Base-by-base conservation (phyloP, 352 stramenopile species). In the Globisporangium emineosum region DNA sequence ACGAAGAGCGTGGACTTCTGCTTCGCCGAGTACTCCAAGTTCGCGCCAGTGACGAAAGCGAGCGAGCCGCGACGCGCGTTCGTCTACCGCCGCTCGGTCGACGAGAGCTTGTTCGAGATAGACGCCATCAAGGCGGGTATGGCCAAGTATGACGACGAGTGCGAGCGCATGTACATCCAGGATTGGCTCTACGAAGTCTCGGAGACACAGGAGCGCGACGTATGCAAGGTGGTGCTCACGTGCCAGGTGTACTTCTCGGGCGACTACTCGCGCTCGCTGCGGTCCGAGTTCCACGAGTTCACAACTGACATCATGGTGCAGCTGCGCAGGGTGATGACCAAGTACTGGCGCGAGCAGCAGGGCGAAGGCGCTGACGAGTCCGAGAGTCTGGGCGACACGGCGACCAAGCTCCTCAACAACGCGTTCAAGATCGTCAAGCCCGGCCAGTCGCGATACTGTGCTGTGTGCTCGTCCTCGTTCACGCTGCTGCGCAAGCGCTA, bases 41-140 rank as follows among this genome's bases (percentile, higher is more conserved):
- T 69, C 56, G 30, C 58, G 27, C 64, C 57, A 13, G 59, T 25
- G 47, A 53, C 55, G 17, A 67, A 51, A 72, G 65, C 4, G 40
- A 67, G 47, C 53, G 57, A 60, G 66, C 57, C 70, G 40, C 65
- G 70, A 1, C 75, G 76, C n/a, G 84, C 76, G 13, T 90, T 86
- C 63, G 74, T 93, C 49, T 93, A 93, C 68, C 80, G 84, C 1
- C 78, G 84, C 49, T 93, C 81, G 5, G 73, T 91, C n/a, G 83
- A 89, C 40, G 76, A 84, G 40, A 62, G 71, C 17, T 61, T 88
- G 4, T 85, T 74, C 51, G 73, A 73, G 54, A 73, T 74, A 58
- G 65, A 71, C 17, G 69, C 69, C 42, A 73, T 77, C 71, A 65
- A 86, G 59, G 65, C 79, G 47, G 65, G 72, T 64, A 55, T 90